These are phyloP conservation scores for Daldinia sp. DNA, from an alignment of 2,329 filamentous ascomycete species.

Conservation along the genomic window DNA sequence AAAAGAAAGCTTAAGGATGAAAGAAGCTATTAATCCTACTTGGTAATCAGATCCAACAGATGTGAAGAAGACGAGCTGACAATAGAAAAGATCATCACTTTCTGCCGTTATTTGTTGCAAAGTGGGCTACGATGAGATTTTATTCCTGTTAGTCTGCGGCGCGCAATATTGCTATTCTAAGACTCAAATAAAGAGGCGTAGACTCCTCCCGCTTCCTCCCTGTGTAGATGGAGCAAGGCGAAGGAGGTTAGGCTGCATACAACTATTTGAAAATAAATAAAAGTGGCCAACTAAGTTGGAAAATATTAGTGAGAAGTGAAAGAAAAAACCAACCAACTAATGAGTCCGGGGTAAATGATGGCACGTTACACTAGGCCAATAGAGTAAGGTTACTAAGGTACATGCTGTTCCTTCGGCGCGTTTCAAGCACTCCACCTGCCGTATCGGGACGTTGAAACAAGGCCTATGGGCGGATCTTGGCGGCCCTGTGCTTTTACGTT, in stretches of 20 bases:
- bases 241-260: background rate
- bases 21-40: constrained; percentile 4
- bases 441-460: constrained; percentile 43
- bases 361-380: constrained; percentile 44
- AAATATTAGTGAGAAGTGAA: background rate
- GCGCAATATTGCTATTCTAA: constrained; percentile 9
- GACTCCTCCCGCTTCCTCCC: constrained; percentile 11
- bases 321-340: background rate
- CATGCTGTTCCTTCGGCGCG: constrained; percentile 40
- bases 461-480: constrained; percentile 9
- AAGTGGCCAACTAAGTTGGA: background rate
- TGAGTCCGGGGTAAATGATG: constrained; percentile 43
- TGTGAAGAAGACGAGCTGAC: background rate
- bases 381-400: constrained; percentile 12
- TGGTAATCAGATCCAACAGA: constrained; percentile 5
- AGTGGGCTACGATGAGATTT: constrained; percentile 1
- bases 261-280: no score
- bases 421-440: constrained; percentile 50
- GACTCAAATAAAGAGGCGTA: constrained; percentile 6
- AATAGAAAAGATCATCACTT: background rate
- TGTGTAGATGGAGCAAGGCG: background rate
- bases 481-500: constrained; percentile 5
- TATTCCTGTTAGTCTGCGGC: constrained; percentile 9
- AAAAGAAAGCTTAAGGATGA: background rate
- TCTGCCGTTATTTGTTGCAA: background rate